Evolutionary conservation across 2,329 filamentous ascomycete species (phyloP).

Genomic region (Thelonectria olida): DNA sequence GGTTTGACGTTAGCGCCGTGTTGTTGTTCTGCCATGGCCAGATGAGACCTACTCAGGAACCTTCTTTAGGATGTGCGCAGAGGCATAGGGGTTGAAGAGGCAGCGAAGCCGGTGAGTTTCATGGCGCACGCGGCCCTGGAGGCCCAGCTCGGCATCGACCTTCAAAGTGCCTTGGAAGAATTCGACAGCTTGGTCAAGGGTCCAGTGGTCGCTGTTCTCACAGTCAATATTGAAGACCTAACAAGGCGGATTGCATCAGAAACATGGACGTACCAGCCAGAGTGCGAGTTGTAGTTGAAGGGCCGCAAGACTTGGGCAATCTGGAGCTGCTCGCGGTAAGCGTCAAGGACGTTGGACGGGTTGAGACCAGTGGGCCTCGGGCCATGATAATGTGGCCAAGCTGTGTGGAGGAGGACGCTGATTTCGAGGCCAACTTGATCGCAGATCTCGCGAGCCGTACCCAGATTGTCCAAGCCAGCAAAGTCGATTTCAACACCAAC

Average conservation of each 20-base stretch:
- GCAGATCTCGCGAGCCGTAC: neutral
- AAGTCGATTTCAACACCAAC: slow-evolving; percentile 19
- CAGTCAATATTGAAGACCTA: neutral
- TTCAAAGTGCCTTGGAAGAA: slow-evolving; percentile 44
- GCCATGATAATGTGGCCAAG: slow-evolving; percentile 4
- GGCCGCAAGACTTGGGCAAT: slow-evolving; percentile 10
- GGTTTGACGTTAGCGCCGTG: neutral
- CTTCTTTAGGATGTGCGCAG: slow-evolving; percentile 39
- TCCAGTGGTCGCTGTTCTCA: slow-evolving; percentile 42
- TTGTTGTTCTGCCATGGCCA: too few species aligned
- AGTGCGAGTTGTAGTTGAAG: slow-evolving; percentile 18
- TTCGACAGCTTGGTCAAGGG: slow-evolving; percentile 43
- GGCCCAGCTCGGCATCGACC: slow-evolving; percentile 43
- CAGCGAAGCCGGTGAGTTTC: slow-evolving; percentile 31
- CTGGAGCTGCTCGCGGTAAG: slow-evolving; percentile 14
- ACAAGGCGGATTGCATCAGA: neutral
- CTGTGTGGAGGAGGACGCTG: slow-evolving; percentile 17
- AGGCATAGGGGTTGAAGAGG: slow-evolving; percentile 38
- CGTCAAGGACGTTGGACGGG: slow-evolving; percentile 5
- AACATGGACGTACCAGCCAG: slow-evolving; percentile 1
- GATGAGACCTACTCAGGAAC: slow-evolving; percentile 44
- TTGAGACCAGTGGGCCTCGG: slow-evolving; percentile 8
- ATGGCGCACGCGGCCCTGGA: slow-evolving; percentile 42
- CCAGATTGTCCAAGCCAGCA: neutral
- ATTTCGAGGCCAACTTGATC: slow-evolving; percentile 16